These are phyloP conservation scores for Botryotinia calthae DNA, from an alignment of 2,329 filamentous ascomycete species.

Conservation along the genomic window DNA sequence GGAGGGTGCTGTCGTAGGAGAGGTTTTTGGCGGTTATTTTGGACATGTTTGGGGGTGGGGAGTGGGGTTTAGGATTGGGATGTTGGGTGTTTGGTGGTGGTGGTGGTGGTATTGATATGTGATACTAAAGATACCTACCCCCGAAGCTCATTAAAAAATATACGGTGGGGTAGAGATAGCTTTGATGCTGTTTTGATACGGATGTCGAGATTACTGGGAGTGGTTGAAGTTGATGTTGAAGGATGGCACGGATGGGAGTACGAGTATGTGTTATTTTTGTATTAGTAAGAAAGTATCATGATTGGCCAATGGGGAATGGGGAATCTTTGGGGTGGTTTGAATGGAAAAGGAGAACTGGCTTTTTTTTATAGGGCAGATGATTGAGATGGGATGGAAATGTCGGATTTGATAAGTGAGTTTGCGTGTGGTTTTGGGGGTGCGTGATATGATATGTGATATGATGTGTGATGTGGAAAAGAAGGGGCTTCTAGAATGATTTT, in stretches of 20 bases:
- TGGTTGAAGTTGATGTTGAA: background rate
- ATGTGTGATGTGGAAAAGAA: background rate
- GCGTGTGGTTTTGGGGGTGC: no score
- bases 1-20: conserved; percentile 58
- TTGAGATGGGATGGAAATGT: background rate
- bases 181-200: background rate
- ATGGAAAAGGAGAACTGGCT: conserved; percentile 7
- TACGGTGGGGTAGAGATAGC: background rate
- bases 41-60: conserved; percentile 34
- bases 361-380: background rate
- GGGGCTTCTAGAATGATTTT: background rate
- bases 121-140: background rate
- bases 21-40: conserved; percentile 72
- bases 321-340: background rate
- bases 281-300: background rate
- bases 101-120: background rate
- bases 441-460: no score
- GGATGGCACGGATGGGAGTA: background rate
- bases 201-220: background rate
- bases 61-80: background rate
- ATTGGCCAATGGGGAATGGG: background rate
- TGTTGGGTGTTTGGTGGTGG: background rate
- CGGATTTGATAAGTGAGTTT: background rate
- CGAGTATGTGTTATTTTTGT: no score
- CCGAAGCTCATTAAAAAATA: background rate